Percentiles rank a stretch among this genome's conserved stretches.
phyloP scores from a whole-genome alignment of 2,329 filamentous ascomycete genomes.

The Cladorrhinum sp. region DNA sequence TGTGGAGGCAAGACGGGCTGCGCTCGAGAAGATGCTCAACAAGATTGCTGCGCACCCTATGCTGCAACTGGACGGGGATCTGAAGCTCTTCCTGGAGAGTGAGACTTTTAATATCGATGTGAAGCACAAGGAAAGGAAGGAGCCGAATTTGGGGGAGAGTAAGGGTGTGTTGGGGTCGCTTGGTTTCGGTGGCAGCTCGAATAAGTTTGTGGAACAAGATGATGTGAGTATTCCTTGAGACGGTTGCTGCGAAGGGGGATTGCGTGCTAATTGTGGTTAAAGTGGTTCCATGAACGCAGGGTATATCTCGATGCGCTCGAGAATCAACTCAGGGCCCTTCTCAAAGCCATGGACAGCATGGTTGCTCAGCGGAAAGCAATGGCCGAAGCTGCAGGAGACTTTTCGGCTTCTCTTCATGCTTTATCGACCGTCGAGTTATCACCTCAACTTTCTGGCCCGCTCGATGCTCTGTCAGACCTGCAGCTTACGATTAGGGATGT shows the following conservation, averaged over 20 bases:
- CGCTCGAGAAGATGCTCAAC: conserved; percentile 96
- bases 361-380: conserved; percentile 89
- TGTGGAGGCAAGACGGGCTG: conserved; percentile 85
- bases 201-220: conserved; percentile 96
- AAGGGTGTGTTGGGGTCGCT: conserved; percentile 90
- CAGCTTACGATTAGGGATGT: conserved; percentile 92
- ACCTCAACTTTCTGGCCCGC: conserved; percentile 78
- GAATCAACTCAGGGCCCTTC: conserved; percentile 30
- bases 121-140: conserved; percentile 94
- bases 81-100: conserved; percentile 96
- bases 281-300: conserved; percentile 98
- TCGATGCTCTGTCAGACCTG: conserved; percentile 88
- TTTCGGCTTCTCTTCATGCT: conserved; percentile 87
- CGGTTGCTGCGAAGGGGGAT: neutral
- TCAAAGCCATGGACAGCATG: conserved; percentile 93
- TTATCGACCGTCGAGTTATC: conserved; percentile 91
- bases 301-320: conserved; percentile 72
- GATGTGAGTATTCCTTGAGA: conserved; percentile 61
- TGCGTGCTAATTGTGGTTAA: neutral
- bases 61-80: conserved; percentile 85
- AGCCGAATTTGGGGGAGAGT: conserved; percentile 80
- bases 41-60: conserved; percentile 88
- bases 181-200: conserved; percentile 70
- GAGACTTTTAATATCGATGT: conserved; percentile 94
- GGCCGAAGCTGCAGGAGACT: conserved; percentile 89